Conservation (phyloP, 2,329 filamentous ascomycete species). For the Colletotrichum sublineola region DNA sequence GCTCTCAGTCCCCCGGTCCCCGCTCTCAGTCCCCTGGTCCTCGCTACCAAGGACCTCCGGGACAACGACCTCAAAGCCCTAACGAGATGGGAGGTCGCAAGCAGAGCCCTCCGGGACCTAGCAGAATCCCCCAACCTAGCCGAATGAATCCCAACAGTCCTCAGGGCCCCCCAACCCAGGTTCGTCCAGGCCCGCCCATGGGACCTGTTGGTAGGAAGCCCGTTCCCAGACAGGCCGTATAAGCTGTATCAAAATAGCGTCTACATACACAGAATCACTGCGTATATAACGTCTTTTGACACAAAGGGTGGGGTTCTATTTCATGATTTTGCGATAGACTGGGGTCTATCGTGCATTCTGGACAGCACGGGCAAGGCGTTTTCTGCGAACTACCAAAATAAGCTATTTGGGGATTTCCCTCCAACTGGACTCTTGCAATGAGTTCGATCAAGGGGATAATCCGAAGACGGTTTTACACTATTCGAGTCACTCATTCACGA, state of each 20-base stretch:
- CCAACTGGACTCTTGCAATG: constrained; percentile 31
- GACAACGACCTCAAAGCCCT: constrained; percentile 57
- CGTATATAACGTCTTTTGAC: constrained; percentile 39
- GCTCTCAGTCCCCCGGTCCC: constrained; percentile 46
- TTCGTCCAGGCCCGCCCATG: constrained; percentile 46
- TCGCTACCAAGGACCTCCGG: constrained; percentile 49
- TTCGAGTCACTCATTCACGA: constrained; percentile 44
- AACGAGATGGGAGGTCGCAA: constrained; percentile 55
- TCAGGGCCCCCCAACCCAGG: constrained; percentile 45
- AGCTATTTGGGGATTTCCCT: constrained; percentile 6
- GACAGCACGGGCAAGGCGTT: constrained; percentile 42
- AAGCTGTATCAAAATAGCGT: constrained; percentile 15
- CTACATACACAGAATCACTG: constrained; percentile 26
- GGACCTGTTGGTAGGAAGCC: constrained; percentile 67
- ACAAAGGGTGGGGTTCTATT: constrained; percentile 38
- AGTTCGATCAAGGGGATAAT: constrained; percentile 34
- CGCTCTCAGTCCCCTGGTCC: constrained; percentile 63
- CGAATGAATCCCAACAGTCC: constrained; percentile 59
- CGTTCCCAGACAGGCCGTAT: constrained; percentile 58
- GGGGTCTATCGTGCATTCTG: constrained; percentile 42
- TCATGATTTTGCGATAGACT: constrained; percentile 42
- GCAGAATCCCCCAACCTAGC: constrained; percentile 55
- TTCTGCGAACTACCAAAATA: constrained; percentile 38
- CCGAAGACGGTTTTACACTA: constrained; percentile 37
- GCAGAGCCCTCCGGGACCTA: constrained; percentile 59